Percentiles rank a stretch among this genome's conserved stretches.
Evolutionary conservation across 78 protist genomes (phyloP).

Genomic region (Cyanophora paradoxa): DNA sequence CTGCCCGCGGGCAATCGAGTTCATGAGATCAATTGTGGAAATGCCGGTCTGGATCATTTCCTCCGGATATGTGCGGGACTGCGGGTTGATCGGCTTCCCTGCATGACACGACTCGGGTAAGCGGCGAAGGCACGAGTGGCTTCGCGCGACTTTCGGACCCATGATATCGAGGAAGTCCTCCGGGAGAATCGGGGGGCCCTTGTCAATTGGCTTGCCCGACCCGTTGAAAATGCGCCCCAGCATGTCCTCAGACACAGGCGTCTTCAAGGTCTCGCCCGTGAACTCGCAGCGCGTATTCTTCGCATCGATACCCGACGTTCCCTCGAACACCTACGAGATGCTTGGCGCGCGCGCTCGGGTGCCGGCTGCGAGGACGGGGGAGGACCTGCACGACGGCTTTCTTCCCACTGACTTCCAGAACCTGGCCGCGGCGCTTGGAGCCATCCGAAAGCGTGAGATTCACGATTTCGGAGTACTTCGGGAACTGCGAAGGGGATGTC

Average conservation of each 20-base stretch:
- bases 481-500: conserved; percentile 21
- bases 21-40: conserved; percentile 97
- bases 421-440: conserved; percentile 54
- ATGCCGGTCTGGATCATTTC: conserved; percentile 99
- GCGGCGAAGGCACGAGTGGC: neutral
- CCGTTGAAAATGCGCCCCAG: conserved; percentile 99
- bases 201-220: conserved; percentile 97
- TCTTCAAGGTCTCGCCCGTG: conserved; percentile 82
- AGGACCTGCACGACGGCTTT: conserved; percentile 94
- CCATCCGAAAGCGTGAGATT: conserved; percentile 90
- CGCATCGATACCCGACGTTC: conserved; percentile 98
- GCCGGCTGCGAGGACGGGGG: neutral
- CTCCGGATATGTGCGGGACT: conserved; percentile 92
- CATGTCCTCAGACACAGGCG: conserved; percentile 96
- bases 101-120: neutral
- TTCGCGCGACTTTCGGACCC: too few relatives aligned
- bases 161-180: conserved; percentile 93
- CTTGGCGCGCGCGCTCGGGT: neutral
- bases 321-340: conserved; percentile 88
- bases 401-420: conserved; percentile 49
- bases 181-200: conserved; percentile 86
- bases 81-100: conserved; percentile 21
- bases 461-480: conserved; percentile 96
- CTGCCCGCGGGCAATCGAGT: conserved; percentile 99
- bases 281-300: conserved; percentile 83